Evolutionary conservation across 108 stramenopile genomes (phyloP), one percentile per base, ranked within the genome.

Genomic region (Pseudonitzschia pungens): DNA sequence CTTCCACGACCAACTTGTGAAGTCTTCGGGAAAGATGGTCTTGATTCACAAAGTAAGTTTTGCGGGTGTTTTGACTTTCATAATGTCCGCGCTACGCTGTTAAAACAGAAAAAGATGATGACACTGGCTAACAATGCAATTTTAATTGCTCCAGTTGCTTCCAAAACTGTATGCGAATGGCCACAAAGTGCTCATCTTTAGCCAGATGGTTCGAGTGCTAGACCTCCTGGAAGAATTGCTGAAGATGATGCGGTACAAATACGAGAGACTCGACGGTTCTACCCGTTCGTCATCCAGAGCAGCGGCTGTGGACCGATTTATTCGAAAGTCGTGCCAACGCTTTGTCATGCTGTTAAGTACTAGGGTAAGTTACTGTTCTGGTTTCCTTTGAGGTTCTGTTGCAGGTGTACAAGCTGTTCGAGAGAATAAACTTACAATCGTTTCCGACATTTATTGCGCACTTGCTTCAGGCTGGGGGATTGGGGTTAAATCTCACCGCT

Each of bases 271-370:
- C 33, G 96, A 97, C 69, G 98, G 97, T 10, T 90, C 87, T 0
- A 96, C 95, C 11, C 81, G 85, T 20, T 87, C 93, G 22, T 92
- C 93, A 26, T 87, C 92, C 18, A 79, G 99, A 41, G 87, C 94
- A 81, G 77, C 84, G 14, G 89, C 86, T n/a, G 98, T 99, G 15
- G 95, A 97, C 57, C 85, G 89, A 56, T 99, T 98, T 78, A 84
- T 85, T 66, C 78, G 87, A 44, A 82, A 86, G 41, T 89, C 91
- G 22, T 86, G 79, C 32, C 83, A 90, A 59, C 75, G 92, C n/a
- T 97, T 98, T 77, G 89, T 96, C 0, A 98, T 99, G 92, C 87
- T 99, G 0, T 75, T 99, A 41, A 92, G 89, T 59, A 99, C 99
- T 14, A 79, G 97, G 29, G 98, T 65, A 43, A 65, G 64, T 65